Conservation (phyloP, 2,329 filamentous ascomycete genomes). For the Ambrosiella cleistominuta region DNA sequence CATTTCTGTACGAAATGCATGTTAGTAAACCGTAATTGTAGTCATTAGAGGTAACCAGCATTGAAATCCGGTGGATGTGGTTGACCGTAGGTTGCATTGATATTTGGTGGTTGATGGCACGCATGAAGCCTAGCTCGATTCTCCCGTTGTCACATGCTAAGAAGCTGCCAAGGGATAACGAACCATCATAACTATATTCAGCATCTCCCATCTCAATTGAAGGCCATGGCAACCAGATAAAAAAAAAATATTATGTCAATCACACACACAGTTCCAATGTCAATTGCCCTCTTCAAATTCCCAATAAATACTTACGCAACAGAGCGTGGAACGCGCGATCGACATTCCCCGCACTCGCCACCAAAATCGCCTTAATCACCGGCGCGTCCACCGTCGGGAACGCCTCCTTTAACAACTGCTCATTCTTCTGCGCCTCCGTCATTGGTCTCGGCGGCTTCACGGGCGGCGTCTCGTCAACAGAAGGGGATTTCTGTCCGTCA, state of each 20-base stretch:
- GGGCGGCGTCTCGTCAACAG: conserved; percentile 32
- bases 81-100: too few species aligned
- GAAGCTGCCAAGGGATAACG: background rate
- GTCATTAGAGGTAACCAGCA: background rate
- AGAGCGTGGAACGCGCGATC: conserved; percentile 94
- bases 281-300: background rate
- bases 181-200: background rate
- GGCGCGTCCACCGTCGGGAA: conserved; percentile 68
- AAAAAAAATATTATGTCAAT: too few species aligned
- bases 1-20: conserved; percentile 37
- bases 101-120: too few species aligned
- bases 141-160: background rate
- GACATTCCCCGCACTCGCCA: conserved; percentile 69
- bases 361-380: conserved; percentile 75
- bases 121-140: background rate
- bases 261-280: background rate
- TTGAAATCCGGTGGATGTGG: too few species aligned
- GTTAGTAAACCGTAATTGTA: background rate
- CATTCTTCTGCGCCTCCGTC: conserved; percentile 67
- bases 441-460: conserved; percentile 73
- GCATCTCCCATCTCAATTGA: too few species aligned
- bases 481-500: conserved; percentile 14
- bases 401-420: conserved; percentile 78
- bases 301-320: conserved; percentile 39
- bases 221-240: too few species aligned